These are phyloP conservation scores for Trypanosoma congolense DNA, from an alignment of 208 protist genomes.

Conservation along the genomic window DNA sequence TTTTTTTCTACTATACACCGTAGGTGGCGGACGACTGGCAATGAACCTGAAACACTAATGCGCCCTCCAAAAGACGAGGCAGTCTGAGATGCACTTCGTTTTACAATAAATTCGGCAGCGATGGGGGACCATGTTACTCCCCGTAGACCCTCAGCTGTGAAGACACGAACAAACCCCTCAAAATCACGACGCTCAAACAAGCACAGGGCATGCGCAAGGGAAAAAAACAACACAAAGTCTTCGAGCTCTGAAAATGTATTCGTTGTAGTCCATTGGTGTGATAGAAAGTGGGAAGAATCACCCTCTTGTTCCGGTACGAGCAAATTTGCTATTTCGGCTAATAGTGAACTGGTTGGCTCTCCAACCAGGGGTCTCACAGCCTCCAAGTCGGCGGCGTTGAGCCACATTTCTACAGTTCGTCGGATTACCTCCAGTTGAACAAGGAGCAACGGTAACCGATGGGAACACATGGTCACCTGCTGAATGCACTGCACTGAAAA, in stretches of 20 bases:
- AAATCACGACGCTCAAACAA: constrained; percentile 16
- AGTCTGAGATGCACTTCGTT: not conserved
- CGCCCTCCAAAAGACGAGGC: constrained; percentile 5
- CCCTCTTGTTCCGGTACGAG: not conserved
- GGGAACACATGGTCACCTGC: not conserved
- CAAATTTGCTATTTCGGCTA: constrained; percentile 16
- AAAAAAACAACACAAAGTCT: constrained; percentile 15
- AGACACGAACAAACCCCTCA: constrained; percentile 9
- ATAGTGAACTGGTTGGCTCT: constrained; percentile 7
- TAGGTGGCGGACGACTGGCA: constrained; percentile 3
- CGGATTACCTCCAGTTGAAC: constrained; percentile 14
- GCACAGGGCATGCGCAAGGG: constrained; percentile 16
- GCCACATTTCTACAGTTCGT: constrained; percentile 9
- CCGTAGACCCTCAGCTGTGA: constrained; percentile 13
- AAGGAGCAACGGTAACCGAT: constrained; percentile 1
- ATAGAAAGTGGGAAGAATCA: not conserved
- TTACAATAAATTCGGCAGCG: constrained; percentile 6
- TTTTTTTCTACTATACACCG: constrained; percentile 8
- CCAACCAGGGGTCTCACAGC: constrained; percentile 9
- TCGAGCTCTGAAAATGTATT: constrained; percentile 6
- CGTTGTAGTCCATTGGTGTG: not conserved
- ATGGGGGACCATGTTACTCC: constrained; percentile 4
- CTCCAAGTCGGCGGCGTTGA: constrained; percentile 13
- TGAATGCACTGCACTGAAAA: not conserved
- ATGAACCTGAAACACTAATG: not conserved